Evolutionary conservation across 2,329 filamentous ascomycete genomes (phyloP), one percentile per base, ranked within the genome.

Genomic region (Keithomyces neogunnii): DNA sequence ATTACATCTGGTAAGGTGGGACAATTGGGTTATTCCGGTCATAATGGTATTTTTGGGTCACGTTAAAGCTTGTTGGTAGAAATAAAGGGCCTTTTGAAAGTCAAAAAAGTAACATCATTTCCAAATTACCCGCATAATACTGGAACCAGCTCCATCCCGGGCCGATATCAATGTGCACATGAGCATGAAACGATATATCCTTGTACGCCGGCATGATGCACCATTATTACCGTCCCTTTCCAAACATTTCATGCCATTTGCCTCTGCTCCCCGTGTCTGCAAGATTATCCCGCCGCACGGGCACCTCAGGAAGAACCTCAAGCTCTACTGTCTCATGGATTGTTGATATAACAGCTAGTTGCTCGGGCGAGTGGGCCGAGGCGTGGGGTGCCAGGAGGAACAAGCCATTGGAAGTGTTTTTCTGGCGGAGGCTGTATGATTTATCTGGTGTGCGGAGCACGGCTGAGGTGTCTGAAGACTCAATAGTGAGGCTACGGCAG

Each of bases 331-430:
- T 84, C 59, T 85, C 82, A 55, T 81, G 79, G 30, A 84, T 67
- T 1, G 77, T 82, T 7, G 78, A 72, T 26, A 85, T 69, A 8
- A 74, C 69, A 40, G 68, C 69, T 2, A 85, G 57, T 9, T 65
- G 56, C 32, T 66, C 61, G 6, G 66, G 55, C 13, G 52, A 50
- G 30, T 52, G 54, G 2, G 47, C 47, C 4, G 58, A 45, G 10
- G 53, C 19, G 45, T 53, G 39, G 4, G 73, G 67, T 30, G 68
- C 62, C 33, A 85, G 68, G 3, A 85, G 63, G 59, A 84, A 77
- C 45, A 85, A 71, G n/a, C 78, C 76, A 61, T 85, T 85, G 45
- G 82, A 85, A 0, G 82, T 84, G 63, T 84, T 85, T 63, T 85
- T 85, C 60, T 85, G 82, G 32, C 78, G 78, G 45, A 85, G 71